Conservation (phyloP, 1,284 basidiomycete species). For the Trichosporon sp. region DNA sequence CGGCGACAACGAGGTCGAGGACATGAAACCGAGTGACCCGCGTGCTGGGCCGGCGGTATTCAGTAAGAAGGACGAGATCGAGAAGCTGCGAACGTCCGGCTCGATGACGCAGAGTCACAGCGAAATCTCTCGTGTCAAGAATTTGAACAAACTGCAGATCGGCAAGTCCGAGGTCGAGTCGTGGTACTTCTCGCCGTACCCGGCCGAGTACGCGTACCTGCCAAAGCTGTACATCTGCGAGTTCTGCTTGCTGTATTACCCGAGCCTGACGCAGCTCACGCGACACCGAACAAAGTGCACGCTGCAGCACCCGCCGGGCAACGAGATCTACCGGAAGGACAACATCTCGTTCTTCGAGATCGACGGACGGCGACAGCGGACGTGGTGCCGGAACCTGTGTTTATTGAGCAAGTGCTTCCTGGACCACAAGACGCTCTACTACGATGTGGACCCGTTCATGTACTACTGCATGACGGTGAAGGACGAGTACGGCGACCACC, state of each 20-base stretch:
- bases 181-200: conserved; percentile 99
- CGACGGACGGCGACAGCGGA: conserved; percentile 90
- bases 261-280: conserved; percentile 77
- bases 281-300: conserved; percentile 90
- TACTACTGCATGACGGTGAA: conserved; percentile 97
- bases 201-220: conserved; percentile 93
- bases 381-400: conserved; percentile 96
- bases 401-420: conserved; percentile 96
- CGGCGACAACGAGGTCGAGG: conserved; percentile 45
- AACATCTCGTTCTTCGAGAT: conserved; percentile 98
- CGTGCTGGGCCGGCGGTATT: conserved; percentile 58
- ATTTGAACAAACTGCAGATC: conserved; percentile 93
- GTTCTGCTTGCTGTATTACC: conserved; percentile 90
- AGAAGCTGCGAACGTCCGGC: conserved; percentile 93
- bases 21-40: conserved; percentile 51
- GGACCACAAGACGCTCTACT: conserved; percentile 99
- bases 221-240: conserved; percentile 97
- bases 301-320: conserved; percentile 92
- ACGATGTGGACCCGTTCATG: conserved; percentile 98
- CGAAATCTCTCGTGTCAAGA: conserved; percentile 96
- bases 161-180: conserved; percentile 94
- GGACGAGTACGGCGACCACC: conserved; percentile 83
- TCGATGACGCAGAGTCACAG: conserved; percentile 99
- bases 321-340: conserved; percentile 97
- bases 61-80: conserved; percentile 95